phyloP scores from a whole-genome alignment of 768 basidiomycete species.

The Suillus tomentosus region DNA sequence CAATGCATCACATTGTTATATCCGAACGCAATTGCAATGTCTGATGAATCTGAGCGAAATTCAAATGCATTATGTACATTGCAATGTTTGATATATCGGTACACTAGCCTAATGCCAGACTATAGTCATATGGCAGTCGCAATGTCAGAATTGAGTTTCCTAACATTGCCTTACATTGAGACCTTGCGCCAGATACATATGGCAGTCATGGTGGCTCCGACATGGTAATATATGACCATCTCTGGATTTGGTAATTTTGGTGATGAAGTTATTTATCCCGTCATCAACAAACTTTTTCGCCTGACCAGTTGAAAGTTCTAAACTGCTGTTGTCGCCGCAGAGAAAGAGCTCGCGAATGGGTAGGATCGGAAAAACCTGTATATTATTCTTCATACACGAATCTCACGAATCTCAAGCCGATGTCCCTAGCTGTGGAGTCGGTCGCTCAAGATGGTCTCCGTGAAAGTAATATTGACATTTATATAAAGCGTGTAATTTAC shows the following conservation, averaged over 20 bases:
- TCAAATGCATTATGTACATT: neutral
- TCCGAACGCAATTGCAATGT: neutral
- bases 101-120: neutral
- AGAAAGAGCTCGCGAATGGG: slow-evolving; percentile 44
- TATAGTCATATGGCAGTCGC: neutral
- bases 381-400: no score
- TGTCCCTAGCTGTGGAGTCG: no score
- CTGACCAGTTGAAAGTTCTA: slow-evolving; percentile 64
- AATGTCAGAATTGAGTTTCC: neutral
- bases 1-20: neutral
- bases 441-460: no score
- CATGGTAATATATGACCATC: neutral
- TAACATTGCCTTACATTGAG: neutral
- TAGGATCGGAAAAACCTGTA: no score
- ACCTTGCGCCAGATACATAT: neutral
- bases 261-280: neutral
- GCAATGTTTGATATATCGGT: neutral
- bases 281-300: slow-evolving; percentile 2
- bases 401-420: no score
- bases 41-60: neutral
- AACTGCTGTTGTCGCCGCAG: slow-evolving; percentile 78
- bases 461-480: no score
- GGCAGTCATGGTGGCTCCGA: neutral
- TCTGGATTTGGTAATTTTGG: neutral
- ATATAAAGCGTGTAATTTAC: no score